Base-by-base conservation (phyloP, 306 rosid genomes). In the Pyrus pyrifolia region DNA sequence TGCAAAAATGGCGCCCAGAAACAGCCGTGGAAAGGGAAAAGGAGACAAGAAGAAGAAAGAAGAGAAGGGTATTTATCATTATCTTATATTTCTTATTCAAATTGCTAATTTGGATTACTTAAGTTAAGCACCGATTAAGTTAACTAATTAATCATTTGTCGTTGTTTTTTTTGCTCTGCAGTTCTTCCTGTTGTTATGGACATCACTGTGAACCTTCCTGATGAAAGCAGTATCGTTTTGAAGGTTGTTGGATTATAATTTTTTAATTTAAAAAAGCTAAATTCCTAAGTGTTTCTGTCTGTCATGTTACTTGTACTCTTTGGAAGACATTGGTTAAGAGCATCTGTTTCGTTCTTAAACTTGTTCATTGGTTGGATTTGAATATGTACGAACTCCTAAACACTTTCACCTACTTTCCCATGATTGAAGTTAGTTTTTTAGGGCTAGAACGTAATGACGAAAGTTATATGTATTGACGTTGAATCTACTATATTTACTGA, bases 41-140 rank as follows among this genome's bases (percentile, higher is more conserved):
- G 97, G 77, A 61, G 97, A 94, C 73, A 94, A 90, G 91, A 94
- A 92, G 94, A 94, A 90, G 93, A 92, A 94, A 81, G 97, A 94
- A 77, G 97, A 90, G 22, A 92, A 91, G 85, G 90, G 96, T 90
- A 85, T 35, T 6, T 85, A 29, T 38, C 9, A 70, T 22, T 9
- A 10, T 42, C 2, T 22, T 27, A 1, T 79, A 63, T 29, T 2
- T 31, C 21, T 1, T 75, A 59, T 31, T 2, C 38, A 11, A 30
- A 21, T 63, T 30, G 5, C 59, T 33, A 23, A 61, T 1, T 61
- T 61, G 17, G 30, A 2, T 61, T 30, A 61, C 17, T 2, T 5
- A 27, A 61, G 25, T 13, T 5, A 27, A 61, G 25, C 64, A 59
- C 29, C 29, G 25, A 25, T 22, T 59, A 23, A 59, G 63, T 15